These are phyloP conservation scores for Xylariaceae sp. DNA, from an alignment of 2,329 filamentous ascomycete species.

Conservation along the genomic window DNA sequence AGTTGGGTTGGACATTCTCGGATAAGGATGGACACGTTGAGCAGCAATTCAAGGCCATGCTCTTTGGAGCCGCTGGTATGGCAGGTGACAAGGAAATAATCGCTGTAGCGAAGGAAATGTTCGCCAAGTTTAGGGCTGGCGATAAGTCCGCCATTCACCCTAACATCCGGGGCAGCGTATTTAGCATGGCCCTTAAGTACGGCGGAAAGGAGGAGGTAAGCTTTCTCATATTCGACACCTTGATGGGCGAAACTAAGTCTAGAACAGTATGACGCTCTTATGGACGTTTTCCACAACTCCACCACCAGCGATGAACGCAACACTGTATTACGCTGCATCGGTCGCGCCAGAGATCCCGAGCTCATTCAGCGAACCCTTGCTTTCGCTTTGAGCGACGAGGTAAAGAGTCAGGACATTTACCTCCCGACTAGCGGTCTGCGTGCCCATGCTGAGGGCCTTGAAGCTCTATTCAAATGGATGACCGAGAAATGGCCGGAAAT, in stretches of 20 bases:
- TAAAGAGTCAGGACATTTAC: constrained; percentile 94
- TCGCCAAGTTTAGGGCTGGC: constrained; percentile 73
- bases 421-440: constrained; percentile 77
- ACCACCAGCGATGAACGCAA: constrained; percentile 84
- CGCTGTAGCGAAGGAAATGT: constrained; percentile 82
- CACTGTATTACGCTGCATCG: constrained; percentile 77
- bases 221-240: background rate
- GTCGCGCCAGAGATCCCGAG: constrained; percentile 69
- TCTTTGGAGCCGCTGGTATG: constrained; percentile 80
- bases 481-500: constrained; percentile 84
- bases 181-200: constrained; percentile 75
- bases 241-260: constrained; percentile 15
- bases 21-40: constrained; percentile 81
- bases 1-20: constrained; percentile 82
- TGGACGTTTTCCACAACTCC: constrained; percentile 70
- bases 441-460: constrained; percentile 69
- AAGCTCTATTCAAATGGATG: constrained; percentile 78
- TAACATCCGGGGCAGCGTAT: constrained; percentile 83
- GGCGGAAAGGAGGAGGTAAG: constrained; percentile 76
- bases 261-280: constrained; percentile 64
- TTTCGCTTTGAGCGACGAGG: constrained; percentile 69
- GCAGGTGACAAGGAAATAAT: constrained; percentile 74
- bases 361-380: constrained; percentile 77
- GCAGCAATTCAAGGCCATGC: constrained; percentile 89
- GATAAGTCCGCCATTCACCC: constrained; percentile 81